Conservation (phyloP, 2,329 filamentous ascomycete species). For the Trichophaea hybrida region DNA sequence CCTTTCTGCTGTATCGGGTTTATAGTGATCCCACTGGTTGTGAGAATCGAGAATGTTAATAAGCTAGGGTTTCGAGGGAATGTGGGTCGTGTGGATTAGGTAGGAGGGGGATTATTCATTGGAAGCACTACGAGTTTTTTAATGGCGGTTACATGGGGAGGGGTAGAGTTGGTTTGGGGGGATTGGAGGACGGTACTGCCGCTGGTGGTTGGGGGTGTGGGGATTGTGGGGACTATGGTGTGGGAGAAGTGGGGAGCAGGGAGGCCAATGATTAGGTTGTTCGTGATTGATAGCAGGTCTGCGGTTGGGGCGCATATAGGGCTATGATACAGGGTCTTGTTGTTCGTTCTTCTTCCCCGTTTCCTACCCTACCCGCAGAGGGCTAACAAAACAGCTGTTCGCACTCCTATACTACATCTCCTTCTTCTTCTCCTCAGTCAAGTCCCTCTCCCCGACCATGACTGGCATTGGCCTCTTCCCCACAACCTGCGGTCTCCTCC, state of each 20-base stretch:
- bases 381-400: neutral
- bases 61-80: neutral
- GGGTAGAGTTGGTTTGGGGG: neutral
- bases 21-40: neutral
- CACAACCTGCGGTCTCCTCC: neutral
- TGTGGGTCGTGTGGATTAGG: neutral
- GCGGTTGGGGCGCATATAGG: neutral
- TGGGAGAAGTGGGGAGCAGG: neutral
- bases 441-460: neutral
- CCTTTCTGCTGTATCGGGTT: neutral
- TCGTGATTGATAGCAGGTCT: neutral
- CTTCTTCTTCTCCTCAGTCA: neutral
- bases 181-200: neutral
- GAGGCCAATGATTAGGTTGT: neutral
- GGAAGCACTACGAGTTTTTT: neutral
- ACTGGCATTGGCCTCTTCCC: neutral
- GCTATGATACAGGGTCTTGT: neutral
- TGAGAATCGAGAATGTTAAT: neutral
- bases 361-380: too few relatives aligned
- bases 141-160: neutral
- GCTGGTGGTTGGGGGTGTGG: neutral
- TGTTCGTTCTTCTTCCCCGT: neutral
- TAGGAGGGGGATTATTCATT: neutral
- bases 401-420: neutral
- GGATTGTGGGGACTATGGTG: neutral